Conservation (phyloP, 257 asterid genomes). For the Nyctanthes arbortristis region DNA sequence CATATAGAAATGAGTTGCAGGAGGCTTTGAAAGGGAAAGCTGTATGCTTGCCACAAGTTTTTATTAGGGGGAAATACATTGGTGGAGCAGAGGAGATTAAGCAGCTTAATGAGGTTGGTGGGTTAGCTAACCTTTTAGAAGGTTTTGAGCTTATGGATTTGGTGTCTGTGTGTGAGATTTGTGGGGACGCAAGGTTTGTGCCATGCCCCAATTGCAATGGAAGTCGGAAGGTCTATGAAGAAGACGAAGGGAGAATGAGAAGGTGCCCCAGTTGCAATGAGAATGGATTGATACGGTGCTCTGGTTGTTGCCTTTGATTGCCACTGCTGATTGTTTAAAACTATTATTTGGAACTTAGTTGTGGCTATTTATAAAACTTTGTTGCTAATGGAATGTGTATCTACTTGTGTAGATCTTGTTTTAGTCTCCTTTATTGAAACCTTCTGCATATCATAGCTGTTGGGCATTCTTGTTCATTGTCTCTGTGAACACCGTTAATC, state of each 20-base stretch:
- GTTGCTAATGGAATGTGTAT: background rate
- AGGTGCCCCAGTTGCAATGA: constrained; percentile 77
- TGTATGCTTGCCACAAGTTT: constrained; percentile 71
- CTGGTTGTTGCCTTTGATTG: constrained; percentile 62
- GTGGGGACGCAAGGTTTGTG: constrained; percentile 90
- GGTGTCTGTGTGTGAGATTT: constrained; percentile 64
- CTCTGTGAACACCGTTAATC: background rate
- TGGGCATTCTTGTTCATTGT: background rate
- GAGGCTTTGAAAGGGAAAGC: constrained; percentile 54
- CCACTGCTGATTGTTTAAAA: background rate
- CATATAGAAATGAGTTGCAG: constrained; percentile 71
- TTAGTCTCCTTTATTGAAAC: background rate
- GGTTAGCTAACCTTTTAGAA: constrained; percentile 58
- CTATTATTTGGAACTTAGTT: background rate
- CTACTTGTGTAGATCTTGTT: background rate
- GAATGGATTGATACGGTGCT: constrained; percentile 84
- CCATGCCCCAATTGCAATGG: constrained; percentile 85
- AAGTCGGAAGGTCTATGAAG: constrained; percentile 69
- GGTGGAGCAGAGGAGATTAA: constrained; percentile 83
- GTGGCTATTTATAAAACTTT: background rate
- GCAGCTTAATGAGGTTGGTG: constrained; percentile 76
- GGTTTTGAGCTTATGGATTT: constrained; percentile 55
- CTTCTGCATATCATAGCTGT: background rate
- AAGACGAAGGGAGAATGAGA: constrained; percentile 51
- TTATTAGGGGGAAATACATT: constrained; percentile 62